Conservation (phyloP, 2,329 filamentous ascomycete genomes). For the Periconia digitata region DNA sequence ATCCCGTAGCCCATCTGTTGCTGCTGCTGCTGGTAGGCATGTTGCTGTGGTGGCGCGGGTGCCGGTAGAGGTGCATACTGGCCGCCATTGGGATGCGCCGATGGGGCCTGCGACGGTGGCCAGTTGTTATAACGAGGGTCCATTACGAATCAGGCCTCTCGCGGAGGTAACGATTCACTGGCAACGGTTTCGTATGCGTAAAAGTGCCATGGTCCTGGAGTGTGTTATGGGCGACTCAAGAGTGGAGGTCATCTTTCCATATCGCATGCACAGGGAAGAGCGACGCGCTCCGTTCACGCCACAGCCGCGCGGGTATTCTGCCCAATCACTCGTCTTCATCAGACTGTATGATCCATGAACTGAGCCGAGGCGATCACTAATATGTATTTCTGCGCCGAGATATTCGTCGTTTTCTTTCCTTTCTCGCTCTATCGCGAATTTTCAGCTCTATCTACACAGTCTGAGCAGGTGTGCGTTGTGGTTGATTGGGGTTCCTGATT, state of each 20-base stretch:
- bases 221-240: slow-evolving; percentile 9
- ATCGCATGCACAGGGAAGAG: not conserved
- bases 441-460: too few relatives aligned
- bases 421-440: not conserved
- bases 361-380: too few relatives aligned
- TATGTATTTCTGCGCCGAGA: not conserved
- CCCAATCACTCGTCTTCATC: not conserved
- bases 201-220: slow-evolving; percentile 19
- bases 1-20: slow-evolving; percentile 28
- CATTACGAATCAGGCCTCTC: slow-evolving; percentile 18
- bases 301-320: slow-evolving; percentile 6
- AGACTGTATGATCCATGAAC: slow-evolving; percentile 1
- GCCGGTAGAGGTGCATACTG: slow-evolving; percentile 29
- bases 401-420: not conserved
- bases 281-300: slow-evolving; percentile 7
- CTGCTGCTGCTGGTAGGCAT: slow-evolving; percentile 32
- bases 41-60: slow-evolving; percentile 12
- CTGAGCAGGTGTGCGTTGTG: too few relatives aligned
- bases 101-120: slow-evolving; percentile 24
- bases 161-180: slow-evolving; percentile 17
- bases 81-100: slow-evolving; percentile 25
- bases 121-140: slow-evolving; percentile 40
- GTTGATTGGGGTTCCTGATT: too few relatives aligned
- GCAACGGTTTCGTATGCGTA: slow-evolving; percentile 5
- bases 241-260: slow-evolving; percentile 1